Conservation (phyloP, 345 rosid species). For the Mangifera indica region DNA sequence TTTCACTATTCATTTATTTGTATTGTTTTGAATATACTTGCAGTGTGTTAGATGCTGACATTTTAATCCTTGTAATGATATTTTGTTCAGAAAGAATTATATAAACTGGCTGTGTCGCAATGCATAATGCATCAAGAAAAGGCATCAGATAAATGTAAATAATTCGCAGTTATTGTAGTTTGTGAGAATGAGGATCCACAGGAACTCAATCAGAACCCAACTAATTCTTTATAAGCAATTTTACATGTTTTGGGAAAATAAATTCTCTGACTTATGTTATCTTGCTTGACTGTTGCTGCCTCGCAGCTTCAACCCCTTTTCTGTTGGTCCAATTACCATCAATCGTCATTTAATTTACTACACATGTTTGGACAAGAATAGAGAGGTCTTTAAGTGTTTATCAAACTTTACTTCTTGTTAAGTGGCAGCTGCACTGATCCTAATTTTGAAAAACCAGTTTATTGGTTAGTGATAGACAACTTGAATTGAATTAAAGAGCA, state of each 20-base stretch:
- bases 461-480: background rate
- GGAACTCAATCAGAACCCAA: background rate
- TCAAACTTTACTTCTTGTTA: background rate
- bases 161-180: background rate
- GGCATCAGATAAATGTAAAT: background rate
- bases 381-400: background rate
- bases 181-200: background rate
- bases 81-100: background rate
- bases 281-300: background rate
- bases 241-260: background rate
- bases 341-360: background rate
- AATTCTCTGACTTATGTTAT: background rate
- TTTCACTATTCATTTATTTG: slow-evolving; percentile 6
- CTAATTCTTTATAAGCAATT: background rate
- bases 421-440: slow-evolving; percentile 4
- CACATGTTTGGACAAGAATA: background rate
- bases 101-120: background rate
- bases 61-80: background rate
- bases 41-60: background rate
- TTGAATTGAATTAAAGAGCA: background rate
- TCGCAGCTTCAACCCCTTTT: background rate
- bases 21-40: background rate
- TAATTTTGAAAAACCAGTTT: background rate
- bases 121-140: background rate
- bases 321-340: background rate